Evolutionary conservation across 1,284 basidiomycete genomes (phyloP).

Genomic region (Trichosporon sp.): DNA sequence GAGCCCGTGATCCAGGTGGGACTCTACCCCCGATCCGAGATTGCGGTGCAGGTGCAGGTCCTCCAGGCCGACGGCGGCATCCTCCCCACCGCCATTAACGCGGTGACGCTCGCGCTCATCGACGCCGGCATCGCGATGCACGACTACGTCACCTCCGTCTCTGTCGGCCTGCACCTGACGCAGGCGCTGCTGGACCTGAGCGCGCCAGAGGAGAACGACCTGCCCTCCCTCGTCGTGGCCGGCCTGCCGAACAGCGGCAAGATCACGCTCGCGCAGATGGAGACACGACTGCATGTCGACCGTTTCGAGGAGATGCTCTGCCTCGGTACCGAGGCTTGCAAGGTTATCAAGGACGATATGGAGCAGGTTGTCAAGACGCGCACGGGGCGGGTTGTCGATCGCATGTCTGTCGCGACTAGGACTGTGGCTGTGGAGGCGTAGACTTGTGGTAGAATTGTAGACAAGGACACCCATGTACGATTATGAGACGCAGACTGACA

Average conservation of each 20-base stretch:
- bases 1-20: slow-evolving; percentile 89
- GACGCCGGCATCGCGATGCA: slow-evolving; percentile 82
- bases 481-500: neutral
- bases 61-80: slow-evolving; percentile 89
- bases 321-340: slow-evolving; percentile 74
- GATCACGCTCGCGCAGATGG: slow-evolving; percentile 86
- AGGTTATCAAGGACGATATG: slow-evolving; percentile 83
- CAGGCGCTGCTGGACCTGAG: slow-evolving; percentile 83
- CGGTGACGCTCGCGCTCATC: slow-evolving; percentile 85
- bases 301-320: slow-evolving; percentile 86
- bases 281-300: slow-evolving; percentile 90
- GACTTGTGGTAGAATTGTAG: neutral
- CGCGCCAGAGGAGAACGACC: slow-evolving; percentile 82
- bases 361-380: slow-evolving; percentile 68
- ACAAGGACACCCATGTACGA: neutral
- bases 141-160: slow-evolving; percentile 86
- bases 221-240: slow-evolving; percentile 85
- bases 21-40: slow-evolving; percentile 89
- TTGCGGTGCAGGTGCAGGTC: slow-evolving; percentile 90
- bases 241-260: slow-evolving; percentile 79
- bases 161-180: slow-evolving; percentile 70
- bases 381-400: slow-evolving; percentile 65
- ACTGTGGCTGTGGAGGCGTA: slow-evolving; percentile 20
- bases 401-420: slow-evolving; percentile 38
- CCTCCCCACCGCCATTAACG: slow-evolving; percentile 92